phyloP scores from a whole-genome alignment of 2,329 filamentous ascomycete species.

The Pseudocercospora crystallina region DNA sequence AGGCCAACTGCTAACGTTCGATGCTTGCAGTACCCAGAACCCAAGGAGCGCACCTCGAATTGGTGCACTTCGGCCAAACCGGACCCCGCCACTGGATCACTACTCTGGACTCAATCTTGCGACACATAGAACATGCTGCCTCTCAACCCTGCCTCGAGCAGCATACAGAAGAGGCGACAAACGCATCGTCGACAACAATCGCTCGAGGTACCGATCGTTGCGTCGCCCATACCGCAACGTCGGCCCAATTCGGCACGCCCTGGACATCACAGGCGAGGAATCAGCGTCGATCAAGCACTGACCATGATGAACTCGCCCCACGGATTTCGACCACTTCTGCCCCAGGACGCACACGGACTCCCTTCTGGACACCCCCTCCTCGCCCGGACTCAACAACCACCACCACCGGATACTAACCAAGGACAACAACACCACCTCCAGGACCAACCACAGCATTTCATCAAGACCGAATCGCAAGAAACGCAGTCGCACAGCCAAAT shows the following conservation, averaged over 20 bases:
- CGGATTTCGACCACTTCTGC: constrained; percentile 55
- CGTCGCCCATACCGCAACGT: constrained; percentile 59
- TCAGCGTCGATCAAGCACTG: constrained; percentile 71
- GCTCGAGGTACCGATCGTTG: constrained; percentile 72
- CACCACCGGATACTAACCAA: constrained; percentile 47
- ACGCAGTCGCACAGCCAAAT: constrained; percentile 79
- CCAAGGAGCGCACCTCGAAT: too few relatives aligned
- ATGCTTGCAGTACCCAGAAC: too few relatives aligned
- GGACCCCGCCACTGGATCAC: too few relatives aligned
- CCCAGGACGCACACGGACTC: constrained; percentile 41
- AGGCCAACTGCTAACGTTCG: too few relatives aligned
- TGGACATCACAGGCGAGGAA: constrained; percentile 71
- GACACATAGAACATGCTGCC: constrained; percentile 66
- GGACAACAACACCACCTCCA: constrained; percentile 30
- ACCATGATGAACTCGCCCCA: constrained; percentile 24
- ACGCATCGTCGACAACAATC: constrained; percentile 86
- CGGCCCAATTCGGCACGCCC: constrained; percentile 42
- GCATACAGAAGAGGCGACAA: constrained; percentile 69
- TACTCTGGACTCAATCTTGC: constrained; percentile 66
- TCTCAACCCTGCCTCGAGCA: constrained; percentile 59
- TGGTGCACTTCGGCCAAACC: too few relatives aligned
- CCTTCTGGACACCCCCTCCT: constrained; percentile 27
- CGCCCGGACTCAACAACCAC: constrained; percentile 42
- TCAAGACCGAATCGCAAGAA: constrained; percentile 64
- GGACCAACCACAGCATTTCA: constrained; percentile 71